phyloP scores from a whole-genome alignment of 2,329 filamentous ascomycete genomes.

The Colletotrichum costaricense region DNA sequence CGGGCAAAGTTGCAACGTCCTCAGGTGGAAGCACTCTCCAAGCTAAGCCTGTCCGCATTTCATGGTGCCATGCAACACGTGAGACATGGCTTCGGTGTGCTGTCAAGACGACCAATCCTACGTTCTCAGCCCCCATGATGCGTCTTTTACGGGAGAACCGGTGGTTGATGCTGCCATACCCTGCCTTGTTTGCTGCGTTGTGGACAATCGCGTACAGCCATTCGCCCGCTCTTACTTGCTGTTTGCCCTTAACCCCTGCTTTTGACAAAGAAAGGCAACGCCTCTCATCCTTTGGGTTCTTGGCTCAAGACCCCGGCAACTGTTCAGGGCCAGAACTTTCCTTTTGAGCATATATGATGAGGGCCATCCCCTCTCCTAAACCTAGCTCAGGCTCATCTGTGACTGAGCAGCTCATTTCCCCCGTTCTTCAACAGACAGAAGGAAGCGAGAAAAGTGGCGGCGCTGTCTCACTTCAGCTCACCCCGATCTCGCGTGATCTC shows the following conservation, averaged over 20 bases:
- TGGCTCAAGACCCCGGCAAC: neutral
- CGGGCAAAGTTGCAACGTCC: neutral
- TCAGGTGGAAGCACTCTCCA: neutral
- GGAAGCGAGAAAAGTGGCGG: constrained; percentile 1
- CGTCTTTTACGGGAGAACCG: neutral
- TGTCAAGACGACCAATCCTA: constrained; percentile 19
- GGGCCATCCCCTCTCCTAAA: neutral
- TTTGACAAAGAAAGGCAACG: neutral
- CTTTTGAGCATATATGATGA: neutral
- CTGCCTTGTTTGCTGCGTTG: neutral
- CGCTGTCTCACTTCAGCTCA: constrained; percentile 15
- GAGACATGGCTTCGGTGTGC: constrained; percentile 27
- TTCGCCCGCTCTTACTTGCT: constrained; percentile 9
- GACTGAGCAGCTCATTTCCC: neutral
- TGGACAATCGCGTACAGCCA: neutral
- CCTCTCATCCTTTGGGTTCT: neutral
- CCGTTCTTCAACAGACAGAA: constrained; percentile 24
- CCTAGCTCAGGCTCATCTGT: neutral
- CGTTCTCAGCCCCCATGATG: constrained; percentile 9
- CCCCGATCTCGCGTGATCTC: neutral
- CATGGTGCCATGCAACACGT: constrained; percentile 18
- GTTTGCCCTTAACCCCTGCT: neutral
- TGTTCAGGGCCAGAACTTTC: neutral
- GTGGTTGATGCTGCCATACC: neutral
- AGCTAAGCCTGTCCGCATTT: constrained; percentile 16